phyloP scores from a whole-genome alignment of 768 basidiomycete species.

The Macrocybe gigantea region DNA sequence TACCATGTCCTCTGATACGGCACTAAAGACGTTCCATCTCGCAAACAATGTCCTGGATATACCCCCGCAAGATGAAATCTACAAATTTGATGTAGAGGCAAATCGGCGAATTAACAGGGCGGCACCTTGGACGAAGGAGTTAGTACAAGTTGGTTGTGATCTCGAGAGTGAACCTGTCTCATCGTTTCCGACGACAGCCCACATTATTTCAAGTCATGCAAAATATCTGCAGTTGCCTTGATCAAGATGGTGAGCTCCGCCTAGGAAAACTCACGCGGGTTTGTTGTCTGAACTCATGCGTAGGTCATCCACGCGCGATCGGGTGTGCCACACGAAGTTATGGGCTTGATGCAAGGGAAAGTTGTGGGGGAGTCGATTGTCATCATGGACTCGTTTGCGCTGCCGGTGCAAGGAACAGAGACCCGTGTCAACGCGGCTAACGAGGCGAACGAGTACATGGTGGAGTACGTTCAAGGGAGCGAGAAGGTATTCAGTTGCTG shows the following conservation, averaged over 20 bases:
- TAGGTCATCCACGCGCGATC: slow-evolving; percentile 98
- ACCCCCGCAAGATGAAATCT: slow-evolving; percentile 75
- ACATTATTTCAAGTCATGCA: slow-evolving; percentile 82
- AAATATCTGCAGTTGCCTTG: slow-evolving; percentile 91
- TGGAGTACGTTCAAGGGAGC: slow-evolving; percentile 79
- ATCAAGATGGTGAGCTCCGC: slow-evolving; percentile 77
- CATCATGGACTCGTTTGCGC: slow-evolving; percentile 94
- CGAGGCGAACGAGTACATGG: slow-evolving; percentile 98
- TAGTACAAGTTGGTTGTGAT: slow-evolving; percentile 17
- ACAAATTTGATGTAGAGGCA: slow-evolving; percentile 64
- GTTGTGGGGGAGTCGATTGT: slow-evolving; percentile 73
- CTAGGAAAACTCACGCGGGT: slow-evolving; percentile 1
- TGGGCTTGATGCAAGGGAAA: slow-evolving; percentile 99
- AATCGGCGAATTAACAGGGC: slow-evolving; percentile 62
- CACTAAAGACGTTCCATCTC: slow-evolving; percentile 69
- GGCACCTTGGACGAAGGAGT: slow-evolving; percentile 88
- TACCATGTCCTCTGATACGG: slow-evolving; percentile 41
- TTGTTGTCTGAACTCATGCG: neutral
- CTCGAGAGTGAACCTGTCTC: slow-evolving; percentile 3
- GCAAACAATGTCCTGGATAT: slow-evolving; percentile 66
- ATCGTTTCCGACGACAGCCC: slow-evolving; percentile 36
- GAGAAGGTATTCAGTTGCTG: slow-evolving; percentile 51
- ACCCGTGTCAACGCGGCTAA: slow-evolving; percentile 95
- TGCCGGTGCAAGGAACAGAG: slow-evolving; percentile 97
- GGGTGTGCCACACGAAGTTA: slow-evolving; percentile 96